Base-by-base conservation (phyloP, 2,329 filamentous ascomycete species). In the Ilyonectria destructans region DNA sequence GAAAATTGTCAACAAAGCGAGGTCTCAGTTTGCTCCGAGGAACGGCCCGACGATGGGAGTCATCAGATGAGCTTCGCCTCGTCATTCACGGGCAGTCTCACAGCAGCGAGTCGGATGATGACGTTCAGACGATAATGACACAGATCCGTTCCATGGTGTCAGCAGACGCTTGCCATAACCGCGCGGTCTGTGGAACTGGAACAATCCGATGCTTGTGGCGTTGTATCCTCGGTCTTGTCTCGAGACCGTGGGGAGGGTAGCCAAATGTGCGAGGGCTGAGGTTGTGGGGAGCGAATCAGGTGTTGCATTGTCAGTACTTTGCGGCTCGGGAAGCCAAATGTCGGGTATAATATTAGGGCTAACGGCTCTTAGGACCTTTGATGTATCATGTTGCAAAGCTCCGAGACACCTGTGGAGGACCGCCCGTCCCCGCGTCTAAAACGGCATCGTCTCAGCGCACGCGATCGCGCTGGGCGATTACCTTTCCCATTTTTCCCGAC, bases 401-500 rank as follows among this genome's bases (percentile, higher is more conserved):
- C 35, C 21, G 51, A 67, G 58, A 62, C 43, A 33, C 23, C 46
- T 59, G 58, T 56, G 33, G 59, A 67, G 46, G 35, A 57, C 31
- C 51, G 15, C 31, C 65, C 51, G 51, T 61, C 57, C 52, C 68
- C 60, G 52, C 54, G 58, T 57, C 49, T 35, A 62, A 54, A 37
- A 46, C 51, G 23, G 59, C 45, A 29, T 35, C 68, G 66, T 71
- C 60, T 71, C 66, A 67, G 70, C 67, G 51, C 60, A 66, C 26
- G 33, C 58, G 58, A 31, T 43, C 19, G 15, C 35, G 56, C 72
- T 46, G 63, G 71, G 69, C 54, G 26, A 26, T 26, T 4, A 19
- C 23, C 26, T 58, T 40, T 55, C 56, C 60, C 51, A 31, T 49
- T 48, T 46, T 49, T 48, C 60, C 37, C 46, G 48, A 61, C 29